Percentiles rank a stretch among this genome's conserved stretches.
phyloP scores from a whole-genome alignment of 2,329 filamentous ascomycete species.

The Fusarium sp. region DNA sequence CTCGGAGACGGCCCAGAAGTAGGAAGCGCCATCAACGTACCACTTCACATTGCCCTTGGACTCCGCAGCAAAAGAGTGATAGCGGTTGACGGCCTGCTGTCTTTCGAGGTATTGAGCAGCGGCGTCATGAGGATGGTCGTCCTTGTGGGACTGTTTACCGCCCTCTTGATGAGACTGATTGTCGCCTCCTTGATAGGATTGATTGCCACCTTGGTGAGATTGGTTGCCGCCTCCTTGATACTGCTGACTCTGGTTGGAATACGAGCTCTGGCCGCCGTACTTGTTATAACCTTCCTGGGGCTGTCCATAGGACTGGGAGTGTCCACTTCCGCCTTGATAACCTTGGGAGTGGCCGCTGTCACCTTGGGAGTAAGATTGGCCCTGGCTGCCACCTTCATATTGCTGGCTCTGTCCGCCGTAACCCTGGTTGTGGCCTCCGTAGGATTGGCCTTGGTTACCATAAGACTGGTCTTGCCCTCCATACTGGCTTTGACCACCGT shows the following conservation, averaged over 20 bases:
- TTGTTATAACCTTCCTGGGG: constrained; percentile 53
- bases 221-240: constrained; percentile 2
- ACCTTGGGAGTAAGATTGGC: too few relatives aligned
- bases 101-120: constrained; percentile 55
- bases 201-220: not conserved
- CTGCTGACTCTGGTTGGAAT: not conserved
- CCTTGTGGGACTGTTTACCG: constrained; percentile 7
- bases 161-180: constrained; percentile 8
- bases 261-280: not conserved
- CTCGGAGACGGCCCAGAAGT: constrained; percentile 87
- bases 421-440: constrained; percentile 17
- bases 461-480: not conserved
- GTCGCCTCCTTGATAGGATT: not conserved
- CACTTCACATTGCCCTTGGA: constrained; percentile 85
- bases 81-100: constrained; percentile 67
- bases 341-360: too few relatives aligned
- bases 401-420: not conserved
- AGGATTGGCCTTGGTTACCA: constrained; percentile 6
- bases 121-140: constrained; percentile 11
- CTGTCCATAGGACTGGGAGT: constrained; percentile 48
- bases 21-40: constrained; percentile 88
- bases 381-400: constrained; percentile 1
- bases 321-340: not conserved
- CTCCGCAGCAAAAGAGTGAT: constrained; percentile 80
- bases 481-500: constrained; percentile 10